Evolutionary conservation across 495 filamentous ascomycete species (phyloP).

Genomic region (Evernia prunastri): DNA sequence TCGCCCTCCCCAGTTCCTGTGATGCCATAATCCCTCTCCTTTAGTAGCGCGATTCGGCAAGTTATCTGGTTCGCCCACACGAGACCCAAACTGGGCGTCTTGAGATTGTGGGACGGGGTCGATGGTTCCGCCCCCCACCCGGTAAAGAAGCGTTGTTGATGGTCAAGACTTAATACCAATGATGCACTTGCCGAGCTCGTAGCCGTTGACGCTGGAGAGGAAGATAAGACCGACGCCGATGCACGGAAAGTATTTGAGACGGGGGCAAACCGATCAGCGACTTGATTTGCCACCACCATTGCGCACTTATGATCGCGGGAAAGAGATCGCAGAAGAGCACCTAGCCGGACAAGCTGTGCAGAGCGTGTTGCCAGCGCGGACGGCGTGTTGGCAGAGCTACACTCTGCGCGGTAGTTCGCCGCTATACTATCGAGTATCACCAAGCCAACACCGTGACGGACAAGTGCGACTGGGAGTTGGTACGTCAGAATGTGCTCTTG

Average conservation of each 20-base stretch:
- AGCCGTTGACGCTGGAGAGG: slow-evolving; percentile 22
- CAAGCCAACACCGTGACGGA: slow-evolving; percentile 66
- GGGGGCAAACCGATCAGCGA: slow-evolving; percentile 74
- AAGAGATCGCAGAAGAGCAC: slow-evolving; percentile 66
- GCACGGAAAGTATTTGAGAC: slow-evolving; percentile 8
- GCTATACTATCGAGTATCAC: slow-evolving; percentile 85
- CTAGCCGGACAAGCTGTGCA: slow-evolving; percentile 65
- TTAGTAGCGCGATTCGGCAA: slow-evolving; percentile 72
- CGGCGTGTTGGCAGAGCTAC: slow-evolving; percentile 36
- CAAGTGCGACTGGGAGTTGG: slow-evolving; percentile 81
- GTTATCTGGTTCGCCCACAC: slow-evolving; percentile 87
- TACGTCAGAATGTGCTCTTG: slow-evolving; percentile 92
- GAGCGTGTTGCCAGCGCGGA: slow-evolving; percentile 44
- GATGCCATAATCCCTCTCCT: slow-evolving; percentile 40
- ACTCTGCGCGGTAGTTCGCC: slow-evolving; percentile 90
- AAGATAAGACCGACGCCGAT: slow-evolving; percentile 13
- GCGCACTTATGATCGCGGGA: slow-evolving; percentile 68
- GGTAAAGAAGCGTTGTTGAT: slow-evolving; percentile 89
- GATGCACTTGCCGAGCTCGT: slow-evolving; percentile 20
- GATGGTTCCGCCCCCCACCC: slow-evolving; percentile 72
- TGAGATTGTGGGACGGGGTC: slow-evolving; percentile 40
- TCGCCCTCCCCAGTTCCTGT: slow-evolving; percentile 2
- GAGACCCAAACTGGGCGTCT: slow-evolving; percentile 80
- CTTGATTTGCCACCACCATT: slow-evolving; percentile 90
- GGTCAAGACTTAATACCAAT: slow-evolving; percentile 55